These are phyloP conservation scores for Calocybe indica DNA, from an alignment of 768 basidiomycete genomes.

Conservation along the genomic window DNA sequence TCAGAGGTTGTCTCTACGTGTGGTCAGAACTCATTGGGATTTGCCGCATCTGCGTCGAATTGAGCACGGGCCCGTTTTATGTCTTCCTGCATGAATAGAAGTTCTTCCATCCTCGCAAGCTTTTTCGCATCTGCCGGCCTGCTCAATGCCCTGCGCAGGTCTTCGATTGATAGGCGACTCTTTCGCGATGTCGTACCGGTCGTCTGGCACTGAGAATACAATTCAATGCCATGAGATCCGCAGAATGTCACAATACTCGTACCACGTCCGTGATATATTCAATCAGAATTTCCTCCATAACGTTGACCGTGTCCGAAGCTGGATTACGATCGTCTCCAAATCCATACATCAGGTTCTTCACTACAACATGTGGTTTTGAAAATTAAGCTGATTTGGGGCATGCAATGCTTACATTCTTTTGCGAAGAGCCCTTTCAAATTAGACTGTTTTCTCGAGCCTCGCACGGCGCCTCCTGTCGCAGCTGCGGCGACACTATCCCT, in stretches of 20 bases:
- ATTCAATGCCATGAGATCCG: constrained; percentile 4
- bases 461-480: constrained; percentile 32
- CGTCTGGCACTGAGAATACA: constrained; percentile 53
- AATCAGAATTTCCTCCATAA: constrained; percentile 91
- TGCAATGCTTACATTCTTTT: constrained; percentile 62
- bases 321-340: constrained; percentile 91
- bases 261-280: constrained; percentile 91
- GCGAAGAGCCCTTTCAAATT: constrained; percentile 71
- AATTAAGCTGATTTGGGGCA: not conserved
- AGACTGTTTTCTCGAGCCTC: constrained; percentile 56
- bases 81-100: constrained; percentile 91
- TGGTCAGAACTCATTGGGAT: constrained; percentile 40
- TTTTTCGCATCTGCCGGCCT: constrained; percentile 89
- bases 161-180: constrained; percentile 78
- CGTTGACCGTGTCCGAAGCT: constrained; percentile 79
- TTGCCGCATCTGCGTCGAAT: constrained; percentile 44
- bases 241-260: constrained; percentile 24
- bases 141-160: constrained; percentile 74
- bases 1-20: not conserved
- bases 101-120: constrained; percentile 86
- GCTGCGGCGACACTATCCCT: constrained; percentile 43
- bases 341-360: constrained; percentile 85
- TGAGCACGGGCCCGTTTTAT: constrained; percentile 84
- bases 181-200: constrained; percentile 68
- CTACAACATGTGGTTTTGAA: constrained; percentile 29